Evolutionary conservation across 2,329 filamentous ascomycete genomes (phyloP).

Genomic region (Calonectria pauciramosa): DNA sequence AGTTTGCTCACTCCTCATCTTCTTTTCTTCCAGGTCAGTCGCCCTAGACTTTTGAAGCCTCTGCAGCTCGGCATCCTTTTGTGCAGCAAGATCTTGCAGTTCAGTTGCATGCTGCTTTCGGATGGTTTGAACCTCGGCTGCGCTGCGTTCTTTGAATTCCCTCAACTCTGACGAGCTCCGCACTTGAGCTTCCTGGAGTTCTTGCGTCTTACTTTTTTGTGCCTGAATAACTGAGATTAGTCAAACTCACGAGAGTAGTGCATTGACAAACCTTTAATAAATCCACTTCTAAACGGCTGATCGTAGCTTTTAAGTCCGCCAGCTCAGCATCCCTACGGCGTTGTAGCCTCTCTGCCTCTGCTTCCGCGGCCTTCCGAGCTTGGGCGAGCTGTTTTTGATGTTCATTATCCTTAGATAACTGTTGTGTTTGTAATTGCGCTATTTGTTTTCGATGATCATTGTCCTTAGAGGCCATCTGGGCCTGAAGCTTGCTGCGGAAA

Average conservation of each 20-base stretch:
- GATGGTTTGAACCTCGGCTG: conserved; percentile 36
- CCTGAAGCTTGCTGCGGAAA: conserved; percentile 47
- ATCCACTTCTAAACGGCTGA: conserved; percentile 73
- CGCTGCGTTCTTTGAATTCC: conserved; percentile 31
- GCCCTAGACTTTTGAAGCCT: conserved; percentile 45
- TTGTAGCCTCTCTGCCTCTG: conserved; percentile 63
- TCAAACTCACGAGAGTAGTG: neutral
- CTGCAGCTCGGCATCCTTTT: conserved; percentile 65
- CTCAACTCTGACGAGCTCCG: conserved; percentile 33
- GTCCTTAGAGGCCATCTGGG: conserved; percentile 48
- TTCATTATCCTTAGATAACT: conserved; percentile 48
- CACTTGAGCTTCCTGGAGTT: conserved; percentile 63
- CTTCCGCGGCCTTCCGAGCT: conserved; percentile 61
- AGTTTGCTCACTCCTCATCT: conserved; percentile 41
- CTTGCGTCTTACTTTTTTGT: conserved; percentile 71
- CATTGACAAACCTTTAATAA: conserved; percentile 66
- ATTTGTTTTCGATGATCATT: conserved; percentile 48
- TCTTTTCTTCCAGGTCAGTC: conserved; percentile 40
- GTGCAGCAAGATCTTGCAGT: conserved; percentile 32
- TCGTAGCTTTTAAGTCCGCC: conserved; percentile 72
- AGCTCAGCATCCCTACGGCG: conserved; percentile 71
- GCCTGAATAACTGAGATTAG: conserved; percentile 55
- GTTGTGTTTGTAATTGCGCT: conserved; percentile 48
- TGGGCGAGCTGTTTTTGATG: conserved; percentile 60
- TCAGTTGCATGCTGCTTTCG: conserved; percentile 28